Evolutionary conservation across 2,329 filamentous ascomycete genomes (phyloP).

Genomic region (Rhytidhysteron rufulum): DNA sequence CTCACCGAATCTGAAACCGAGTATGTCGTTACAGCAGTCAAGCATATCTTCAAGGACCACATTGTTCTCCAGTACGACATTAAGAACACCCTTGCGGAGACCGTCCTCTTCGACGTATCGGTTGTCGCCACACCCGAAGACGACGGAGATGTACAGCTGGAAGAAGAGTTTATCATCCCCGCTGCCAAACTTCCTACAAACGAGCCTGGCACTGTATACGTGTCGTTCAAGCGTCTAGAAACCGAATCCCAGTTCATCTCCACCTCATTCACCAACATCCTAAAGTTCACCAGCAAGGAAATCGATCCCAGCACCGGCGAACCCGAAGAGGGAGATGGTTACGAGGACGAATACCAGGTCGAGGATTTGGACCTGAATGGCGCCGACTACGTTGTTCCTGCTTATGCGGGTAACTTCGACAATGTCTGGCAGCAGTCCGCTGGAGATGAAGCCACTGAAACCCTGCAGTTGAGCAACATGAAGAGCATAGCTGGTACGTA

Average conservation of each 20-base stretch:
- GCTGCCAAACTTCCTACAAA: constrained; percentile 78
- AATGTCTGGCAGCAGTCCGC: constrained; percentile 94
- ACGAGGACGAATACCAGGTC: constrained; percentile 97
- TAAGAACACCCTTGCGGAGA: constrained; percentile 93
- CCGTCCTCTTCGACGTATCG: constrained; percentile 42
- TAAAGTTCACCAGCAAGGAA: constrained; percentile 98
- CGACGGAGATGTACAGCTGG: constrained; percentile 65
- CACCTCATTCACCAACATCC: constrained; percentile 81
- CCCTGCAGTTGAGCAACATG: constrained; percentile 77
- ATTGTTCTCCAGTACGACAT: constrained; percentile 94
- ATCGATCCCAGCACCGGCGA: constrained; percentile 93
- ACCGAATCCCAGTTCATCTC: constrained; percentile 75
- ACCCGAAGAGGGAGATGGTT: constrained; percentile 78
- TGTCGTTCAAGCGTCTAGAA: constrained; percentile 81
- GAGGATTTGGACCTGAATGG: constrained; percentile 88
- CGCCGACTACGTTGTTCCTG: constrained; percentile 89
- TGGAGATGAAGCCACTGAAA: constrained; percentile 88
- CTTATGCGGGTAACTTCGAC: constrained; percentile 91
- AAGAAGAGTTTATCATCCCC: constrained; percentile 90
- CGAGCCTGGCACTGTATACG: constrained; percentile 89
- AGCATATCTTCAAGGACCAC: constrained; percentile 97
- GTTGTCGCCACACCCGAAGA: constrained; percentile 84
- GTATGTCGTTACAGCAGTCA: constrained; percentile 89
- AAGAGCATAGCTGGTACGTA: constrained; percentile 87
- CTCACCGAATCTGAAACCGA: constrained; percentile 97